Evolutionary conservation across 805 yeast genomes (phyloP), one percentile per base, ranked within the genome.

Genomic region (Wickerhamiella hasegawae): DNA sequence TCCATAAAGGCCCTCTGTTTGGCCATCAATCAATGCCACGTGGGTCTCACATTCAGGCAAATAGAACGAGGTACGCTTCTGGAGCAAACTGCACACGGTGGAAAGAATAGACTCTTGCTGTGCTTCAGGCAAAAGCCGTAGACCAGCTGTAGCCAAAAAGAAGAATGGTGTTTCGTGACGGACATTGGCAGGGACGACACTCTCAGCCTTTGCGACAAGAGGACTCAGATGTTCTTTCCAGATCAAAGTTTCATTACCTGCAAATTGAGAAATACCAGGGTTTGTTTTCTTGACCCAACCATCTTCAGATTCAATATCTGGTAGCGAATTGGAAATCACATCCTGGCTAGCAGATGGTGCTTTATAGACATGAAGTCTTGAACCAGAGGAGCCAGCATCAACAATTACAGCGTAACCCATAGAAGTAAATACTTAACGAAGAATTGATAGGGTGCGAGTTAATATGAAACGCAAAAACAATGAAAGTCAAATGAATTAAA

Each of bases 321-420:
- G 94, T 2, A 85, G 79, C 1, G 83, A 69, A 4, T 60, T 61
- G 1, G 57, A 44, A 3, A 47, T 37, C 0, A 54, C 51, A 20
- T 65, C 63, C 8, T 40, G 41, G 3, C 53, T 36, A 11, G 17
- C 42, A 1, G 74, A 63, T 45, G 67, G 66, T 95, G 95, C 87
- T 40, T 68, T 64, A 53, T 81, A 87, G 9, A 87, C 69, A 53
- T 82, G 85, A 12, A 80, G 66, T 35, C 98, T 63, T 3, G 96
- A 83, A 1, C 98, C 98, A 0, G 94, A 80, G 1, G 96, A 84
- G 1, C 98, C 98, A 0, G 96, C 83, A 55, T 87, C 98, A 3
- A 87, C 68, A 12, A 87, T 92, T 21, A 90, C 76, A 19, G 94
- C 96, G 60, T 81, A 85, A 29, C 45, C 48, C 48, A 43, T 43